Evolutionary conservation across 2,329 filamentous ascomycete species (phyloP).

Genomic region (Plectosphaerella plurivora): DNA sequence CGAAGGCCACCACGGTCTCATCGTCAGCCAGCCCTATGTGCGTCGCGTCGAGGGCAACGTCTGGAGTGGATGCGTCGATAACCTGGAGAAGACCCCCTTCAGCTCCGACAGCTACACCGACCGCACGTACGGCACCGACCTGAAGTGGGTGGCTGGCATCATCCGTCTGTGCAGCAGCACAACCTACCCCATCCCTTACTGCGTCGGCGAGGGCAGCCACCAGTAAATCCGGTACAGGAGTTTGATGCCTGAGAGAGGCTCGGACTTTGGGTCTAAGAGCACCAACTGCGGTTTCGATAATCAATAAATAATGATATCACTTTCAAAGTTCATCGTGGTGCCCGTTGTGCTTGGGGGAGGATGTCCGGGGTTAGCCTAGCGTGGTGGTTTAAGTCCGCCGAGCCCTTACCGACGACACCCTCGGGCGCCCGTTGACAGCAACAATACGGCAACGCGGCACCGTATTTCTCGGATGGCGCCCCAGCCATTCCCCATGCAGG

Average conservation of each 20-base stretch:
- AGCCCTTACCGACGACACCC: too few species aligned
- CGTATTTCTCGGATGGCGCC: too few species aligned
- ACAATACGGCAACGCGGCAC: too few species aligned
- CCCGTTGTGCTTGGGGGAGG: too few species aligned
- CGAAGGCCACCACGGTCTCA: slow-evolving; percentile 28
- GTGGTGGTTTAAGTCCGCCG: too few species aligned
- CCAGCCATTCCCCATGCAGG: too few species aligned
- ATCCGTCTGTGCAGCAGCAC: slow-evolving; percentile 31
- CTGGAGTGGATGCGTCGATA: slow-evolving; percentile 27
- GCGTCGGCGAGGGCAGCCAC: slow-evolving; percentile 24
- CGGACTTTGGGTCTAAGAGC: too few species aligned
- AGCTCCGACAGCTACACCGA: slow-evolving; percentile 26
- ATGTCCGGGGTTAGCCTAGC: too few species aligned
- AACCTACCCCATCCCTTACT: slow-evolving; percentile 28
- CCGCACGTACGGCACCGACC: slow-evolving; percentile 20
- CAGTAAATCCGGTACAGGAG: slow-evolving; percentile 28
- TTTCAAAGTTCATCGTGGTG: too few species aligned
- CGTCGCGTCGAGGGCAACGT: slow-evolving; percentile 25
- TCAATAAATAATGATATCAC: too few species aligned
- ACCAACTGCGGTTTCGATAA: too few species aligned
- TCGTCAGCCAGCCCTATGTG: slow-evolving; percentile 31
- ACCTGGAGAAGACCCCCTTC: slow-evolving; percentile 18
- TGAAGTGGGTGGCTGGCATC: slow-evolving; percentile 33
- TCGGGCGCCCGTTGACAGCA: too few species aligned
- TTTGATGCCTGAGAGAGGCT: slow-evolving; percentile 13